Evolutionary conservation across 2,329 filamentous ascomycete genomes (phyloP).

Genomic region (Stagonosporopsis vannaccii): DNA sequence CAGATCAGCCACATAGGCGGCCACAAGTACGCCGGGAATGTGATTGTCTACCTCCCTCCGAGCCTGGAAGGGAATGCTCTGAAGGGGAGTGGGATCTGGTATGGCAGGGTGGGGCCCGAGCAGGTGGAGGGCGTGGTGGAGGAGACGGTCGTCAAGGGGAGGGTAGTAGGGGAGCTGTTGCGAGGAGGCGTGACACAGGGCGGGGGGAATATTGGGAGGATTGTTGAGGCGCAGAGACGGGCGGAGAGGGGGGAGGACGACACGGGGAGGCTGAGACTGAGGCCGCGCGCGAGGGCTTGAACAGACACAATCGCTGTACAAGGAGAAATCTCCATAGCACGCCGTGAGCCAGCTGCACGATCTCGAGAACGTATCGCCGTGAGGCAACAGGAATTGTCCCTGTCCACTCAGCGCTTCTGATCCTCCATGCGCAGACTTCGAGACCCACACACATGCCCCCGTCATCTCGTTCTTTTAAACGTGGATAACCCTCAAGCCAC

Average conservation of each 20-base stretch:
- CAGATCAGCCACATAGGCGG: slow-evolving; percentile 82
- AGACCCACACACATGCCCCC: too few relatives aligned
- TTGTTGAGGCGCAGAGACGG: slow-evolving; percentile 44
- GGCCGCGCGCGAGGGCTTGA: slow-evolving; percentile 26
- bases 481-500: too few relatives aligned
- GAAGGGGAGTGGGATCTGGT: slow-evolving; percentile 79
- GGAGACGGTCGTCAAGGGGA: slow-evolving; percentile 73
- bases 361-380: too few relatives aligned
- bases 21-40: slow-evolving; percentile 85
- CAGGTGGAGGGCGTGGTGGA: slow-evolving; percentile 78
- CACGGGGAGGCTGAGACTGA: slow-evolving; percentile 28
- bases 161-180: slow-evolving; percentile 74
- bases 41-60: slow-evolving; percentile 80
- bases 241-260: slow-evolving; percentile 37
- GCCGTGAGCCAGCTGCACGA: too few relatives aligned
- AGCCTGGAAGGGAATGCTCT: slow-evolving; percentile 59
- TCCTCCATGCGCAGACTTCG: too few relatives aligned
- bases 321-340: too few relatives aligned
- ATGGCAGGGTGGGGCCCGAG: slow-evolving; percentile 76
- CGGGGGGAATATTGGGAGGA: slow-evolving; percentile 37
- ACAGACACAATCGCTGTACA: too few relatives aligned
- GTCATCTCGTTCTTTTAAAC: too few relatives aligned
- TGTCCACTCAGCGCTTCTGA: too few relatives aligned
- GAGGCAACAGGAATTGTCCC: too few relatives aligned
- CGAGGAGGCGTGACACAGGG: slow-evolving; percentile 67